These are phyloP conservation scores for Calonectria hongkongensis DNA, from an alignment of 2,329 filamentous ascomycete species.

Conservation along the genomic window DNA sequence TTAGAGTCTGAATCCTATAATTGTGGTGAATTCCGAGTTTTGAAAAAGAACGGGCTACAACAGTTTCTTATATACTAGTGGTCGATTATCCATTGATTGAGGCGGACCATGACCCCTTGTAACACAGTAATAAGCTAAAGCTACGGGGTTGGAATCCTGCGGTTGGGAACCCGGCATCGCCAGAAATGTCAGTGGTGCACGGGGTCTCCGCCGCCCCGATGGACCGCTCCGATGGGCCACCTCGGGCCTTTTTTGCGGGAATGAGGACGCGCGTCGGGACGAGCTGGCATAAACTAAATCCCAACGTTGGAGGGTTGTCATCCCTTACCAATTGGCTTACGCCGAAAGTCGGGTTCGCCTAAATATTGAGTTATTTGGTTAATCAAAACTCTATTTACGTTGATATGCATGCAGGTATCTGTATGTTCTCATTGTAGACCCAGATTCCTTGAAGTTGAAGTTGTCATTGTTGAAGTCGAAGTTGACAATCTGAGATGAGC, in stretches of 20 bases:
- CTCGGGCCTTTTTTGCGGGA: neutral
- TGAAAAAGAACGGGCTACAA: neutral
- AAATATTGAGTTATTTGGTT: neutral
- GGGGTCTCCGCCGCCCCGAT: neutral
- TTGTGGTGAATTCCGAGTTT: neutral
- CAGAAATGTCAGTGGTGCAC: neutral
- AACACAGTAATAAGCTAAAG: neutral
- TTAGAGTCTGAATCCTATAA: neutral
- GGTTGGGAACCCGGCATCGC: neutral
- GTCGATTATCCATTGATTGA: neutral
- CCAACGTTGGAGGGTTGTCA: neutral
- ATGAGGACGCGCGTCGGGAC: slow-evolving; percentile 20
- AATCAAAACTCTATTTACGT: neutral
- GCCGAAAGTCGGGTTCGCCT: neutral
- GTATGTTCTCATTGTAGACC: too few species aligned
- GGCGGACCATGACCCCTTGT: neutral
- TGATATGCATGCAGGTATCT: neutral
- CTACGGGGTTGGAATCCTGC: slow-evolving; percentile 18
- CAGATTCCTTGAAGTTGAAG: neutral
- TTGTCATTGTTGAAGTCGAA: neutral
- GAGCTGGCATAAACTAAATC: neutral
- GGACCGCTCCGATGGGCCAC: neutral
- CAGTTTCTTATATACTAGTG: slow-evolving; percentile 2
- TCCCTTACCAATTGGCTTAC: slow-evolving; percentile 22
- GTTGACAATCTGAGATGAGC: too few species aligned